Percentiles rank a stretch among this genome's conserved stretches.
Evolutionary conservation across 192 early-diverging fungal genomes (phyloP).

Genomic region (Coemansia sp.): DNA sequence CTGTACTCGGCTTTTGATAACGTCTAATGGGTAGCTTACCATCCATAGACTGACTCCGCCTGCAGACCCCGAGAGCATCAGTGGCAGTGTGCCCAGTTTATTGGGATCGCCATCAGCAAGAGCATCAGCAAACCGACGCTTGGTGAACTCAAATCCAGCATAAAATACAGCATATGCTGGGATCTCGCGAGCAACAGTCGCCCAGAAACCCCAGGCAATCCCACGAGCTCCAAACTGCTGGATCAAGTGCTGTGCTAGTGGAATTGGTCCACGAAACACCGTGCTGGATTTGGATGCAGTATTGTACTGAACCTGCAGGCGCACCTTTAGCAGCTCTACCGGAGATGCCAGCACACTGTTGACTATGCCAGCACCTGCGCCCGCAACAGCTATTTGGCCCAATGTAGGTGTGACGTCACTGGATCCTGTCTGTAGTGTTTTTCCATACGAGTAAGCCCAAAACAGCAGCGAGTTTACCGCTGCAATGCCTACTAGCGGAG

Average conservation of each 20-base stretch:
- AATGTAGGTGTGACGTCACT: constrained; percentile 58
- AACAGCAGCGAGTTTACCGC: constrained; percentile 87
- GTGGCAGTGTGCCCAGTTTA: constrained; percentile 51
- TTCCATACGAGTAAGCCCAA: constrained; percentile 71
- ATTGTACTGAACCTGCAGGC: constrained; percentile 85
- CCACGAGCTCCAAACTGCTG: constrained; percentile 69
- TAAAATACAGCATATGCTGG: constrained; percentile 88
- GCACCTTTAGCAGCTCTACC: constrained; percentile 91
- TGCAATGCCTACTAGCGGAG: constrained; percentile 75
- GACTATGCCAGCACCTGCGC: constrained; percentile 81
- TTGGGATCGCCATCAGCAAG: constrained; percentile 47
- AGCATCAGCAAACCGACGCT: constrained; percentile 59
- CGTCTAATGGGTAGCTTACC: constrained; percentile 81
- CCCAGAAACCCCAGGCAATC: constrained; percentile 80
- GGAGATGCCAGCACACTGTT: constrained; percentile 86
- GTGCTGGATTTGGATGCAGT: constrained; percentile 10
- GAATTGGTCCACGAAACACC: constrained; percentile 59
- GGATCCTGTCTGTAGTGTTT: constrained; percentile 54
- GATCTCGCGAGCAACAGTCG: constrained; percentile 73
- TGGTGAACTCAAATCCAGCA: constrained; percentile 75
- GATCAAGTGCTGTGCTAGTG: constrained; percentile 65
- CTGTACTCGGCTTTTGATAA: constrained; percentile 78
- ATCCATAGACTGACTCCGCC: constrained; percentile 83
- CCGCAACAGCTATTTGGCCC: constrained; percentile 76
- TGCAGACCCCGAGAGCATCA: constrained; percentile 77